A percentile compares a stretch with the other conserved stretches of the same genome.
phyloP scores from a whole-genome alignment of 805 yeast genomes.

The Lachancea thermotolerans region DNA sequence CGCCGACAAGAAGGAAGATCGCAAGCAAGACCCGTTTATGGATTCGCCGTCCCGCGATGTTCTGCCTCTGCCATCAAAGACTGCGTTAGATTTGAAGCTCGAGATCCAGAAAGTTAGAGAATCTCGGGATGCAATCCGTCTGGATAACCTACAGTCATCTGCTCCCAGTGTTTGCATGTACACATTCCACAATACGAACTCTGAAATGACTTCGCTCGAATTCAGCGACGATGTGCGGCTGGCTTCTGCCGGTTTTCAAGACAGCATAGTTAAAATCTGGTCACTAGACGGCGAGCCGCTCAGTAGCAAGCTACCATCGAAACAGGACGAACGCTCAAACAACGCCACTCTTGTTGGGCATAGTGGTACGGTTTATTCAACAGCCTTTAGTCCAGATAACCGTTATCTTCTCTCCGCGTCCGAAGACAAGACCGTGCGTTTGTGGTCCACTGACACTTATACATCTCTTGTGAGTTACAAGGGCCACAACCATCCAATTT shows the following conservation, averaged over 20 bases:
- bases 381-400: conserved; percentile 87
- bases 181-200: conserved; percentile 92
- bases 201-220: conserved; percentile 76
- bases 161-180: conserved; percentile 97
- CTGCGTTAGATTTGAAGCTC: conserved; percentile 69
- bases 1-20: conserved; percentile 12
- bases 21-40: conserved; percentile 29
- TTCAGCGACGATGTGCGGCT: conserved; percentile 83
- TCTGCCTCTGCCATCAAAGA: conserved; percentile 81
- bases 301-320: conserved; percentile 42
- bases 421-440: conserved; percentile 84
- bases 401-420: conserved; percentile 73
- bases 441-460: conserved; percentile 92
- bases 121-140: conserved; percentile 62
- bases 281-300: conserved; percentile 86
- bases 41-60: conserved; percentile 70
- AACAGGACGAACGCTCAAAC: conserved; percentile 35
- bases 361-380: conserved; percentile 87
- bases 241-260: conserved; percentile 93
- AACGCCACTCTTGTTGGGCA: conserved; percentile 64
- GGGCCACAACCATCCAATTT: conserved; percentile 93
- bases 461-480: conserved; percentile 87
- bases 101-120: conserved; percentile 78
- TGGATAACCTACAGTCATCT: conserved; percentile 66
- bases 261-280: conserved; percentile 87